Percentiles rank a stretch among this genome's conserved stretches.
phyloP scores from a whole-genome alignment of 2,329 filamentous ascomycete species.

The Neopestalotiopsis sp. region DNA sequence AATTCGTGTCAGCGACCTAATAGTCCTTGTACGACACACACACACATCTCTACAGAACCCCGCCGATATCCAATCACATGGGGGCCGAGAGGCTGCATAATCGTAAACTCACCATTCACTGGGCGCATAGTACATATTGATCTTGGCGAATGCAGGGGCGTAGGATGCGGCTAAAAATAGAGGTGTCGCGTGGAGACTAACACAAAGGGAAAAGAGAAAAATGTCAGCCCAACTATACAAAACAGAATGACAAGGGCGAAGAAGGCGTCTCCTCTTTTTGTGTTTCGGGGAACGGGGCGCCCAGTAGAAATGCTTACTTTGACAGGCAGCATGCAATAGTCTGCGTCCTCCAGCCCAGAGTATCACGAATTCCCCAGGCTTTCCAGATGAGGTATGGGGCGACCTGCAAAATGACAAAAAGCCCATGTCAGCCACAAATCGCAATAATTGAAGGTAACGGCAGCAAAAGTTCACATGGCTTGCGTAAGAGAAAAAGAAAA shows the following conservation, averaged over 20 bases:
- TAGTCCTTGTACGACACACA: not conserved
- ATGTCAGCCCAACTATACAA: not conserved
- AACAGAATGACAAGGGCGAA: not conserved
- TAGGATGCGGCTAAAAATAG: slow-evolving; percentile 59
- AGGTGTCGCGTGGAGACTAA: slow-evolving; percentile 58
- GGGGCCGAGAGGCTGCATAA: not conserved
- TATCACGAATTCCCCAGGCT: slow-evolving; percentile 58
- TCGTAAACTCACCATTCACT: slow-evolving; percentile 52
- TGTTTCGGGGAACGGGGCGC: too few species aligned
- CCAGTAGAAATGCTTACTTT: slow-evolving; percentile 28
- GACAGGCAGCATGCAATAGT: slow-evolving; percentile 47
- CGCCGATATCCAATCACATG: not conserved
- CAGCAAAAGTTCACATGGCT: not conserved
- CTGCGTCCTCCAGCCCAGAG: slow-evolving; percentile 61
- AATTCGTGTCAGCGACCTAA: not conserved
- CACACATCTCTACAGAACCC: not conserved
- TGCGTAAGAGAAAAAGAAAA: not conserved
- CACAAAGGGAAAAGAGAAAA: slow-evolving; percentile 10
- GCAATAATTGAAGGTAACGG: not conserved
- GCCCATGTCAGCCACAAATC: slow-evolving; percentile 9
- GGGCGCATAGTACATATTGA: slow-evolving; percentile 55
- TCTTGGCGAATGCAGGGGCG: slow-evolving; percentile 40
- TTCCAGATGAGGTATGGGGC: slow-evolving; percentile 58
- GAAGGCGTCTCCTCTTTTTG: too few species aligned
- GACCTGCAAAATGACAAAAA: slow-evolving; percentile 33